Conservation (phyloP, 1,284 basidiomycete species). For the Microbotryum scabiosae region DNA sequence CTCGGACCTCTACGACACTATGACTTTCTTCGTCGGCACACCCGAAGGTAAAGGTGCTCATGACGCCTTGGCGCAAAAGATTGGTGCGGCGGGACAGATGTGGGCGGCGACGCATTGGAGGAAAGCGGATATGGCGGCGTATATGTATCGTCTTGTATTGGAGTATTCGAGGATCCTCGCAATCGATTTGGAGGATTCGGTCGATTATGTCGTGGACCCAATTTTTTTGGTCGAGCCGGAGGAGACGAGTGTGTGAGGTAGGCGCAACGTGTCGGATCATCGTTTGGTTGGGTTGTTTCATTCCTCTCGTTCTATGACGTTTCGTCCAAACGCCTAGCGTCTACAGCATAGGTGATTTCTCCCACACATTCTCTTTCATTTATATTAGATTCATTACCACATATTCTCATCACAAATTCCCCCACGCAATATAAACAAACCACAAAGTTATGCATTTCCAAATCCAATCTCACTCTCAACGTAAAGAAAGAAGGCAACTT, state of each 20-base stretch:
- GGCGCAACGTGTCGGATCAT: too few species aligned
- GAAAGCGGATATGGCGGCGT: conserved; percentile 51
- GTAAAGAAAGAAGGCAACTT: too few species aligned
- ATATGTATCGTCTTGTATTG: conserved; percentile 35
- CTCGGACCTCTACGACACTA: conserved; percentile 45
- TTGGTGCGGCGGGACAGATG: conserved; percentile 50
- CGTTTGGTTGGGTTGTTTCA: too few species aligned
- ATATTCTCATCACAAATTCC: not conserved
- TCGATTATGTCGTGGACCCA: conserved; percentile 22
- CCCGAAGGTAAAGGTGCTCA: conserved; percentile 46
- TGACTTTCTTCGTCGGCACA: conserved; percentile 44
- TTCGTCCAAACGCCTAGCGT: too few species aligned
- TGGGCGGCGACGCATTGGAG: conserved; percentile 59
- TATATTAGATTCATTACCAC: not conserved
- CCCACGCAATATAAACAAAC: not conserved
- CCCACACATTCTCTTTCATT: not conserved
- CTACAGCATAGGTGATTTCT: not conserved
- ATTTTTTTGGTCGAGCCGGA: conserved; percentile 1
- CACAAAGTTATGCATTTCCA: too few species aligned
- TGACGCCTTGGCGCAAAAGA: conserved; percentile 51
- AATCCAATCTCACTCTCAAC: too few species aligned
- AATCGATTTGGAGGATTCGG: conserved; percentile 19
- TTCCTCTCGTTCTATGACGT: too few species aligned
- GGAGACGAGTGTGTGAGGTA: not conserved
- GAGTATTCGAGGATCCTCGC: conserved; percentile 26